Evolutionary conservation across 1,284 basidiomycete genomes (phyloP), one percentile per base, ranked within the genome.

Genomic region (Ustilago esculenta): DNA sequence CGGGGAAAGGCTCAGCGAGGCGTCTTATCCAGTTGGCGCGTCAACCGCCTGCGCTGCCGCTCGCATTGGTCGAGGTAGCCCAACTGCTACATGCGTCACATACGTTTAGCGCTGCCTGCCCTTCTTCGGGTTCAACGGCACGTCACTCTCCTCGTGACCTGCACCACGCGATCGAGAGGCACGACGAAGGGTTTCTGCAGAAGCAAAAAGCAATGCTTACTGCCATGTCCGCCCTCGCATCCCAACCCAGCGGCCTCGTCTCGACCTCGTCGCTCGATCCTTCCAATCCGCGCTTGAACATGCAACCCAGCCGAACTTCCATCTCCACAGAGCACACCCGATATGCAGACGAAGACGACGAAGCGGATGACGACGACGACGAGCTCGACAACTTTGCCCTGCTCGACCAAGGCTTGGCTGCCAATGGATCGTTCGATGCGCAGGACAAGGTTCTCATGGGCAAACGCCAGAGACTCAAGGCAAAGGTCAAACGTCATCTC

Each of bases 131-230:
- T 15, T 61, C 57, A 7, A 67, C 57, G 4, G 73, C 74, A 12
- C 48, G 71, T 20, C 74, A 76, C 33, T 70, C 65, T 14, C 74
- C 73, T 4, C 47, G 74, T 18, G 74, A 76, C 35, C 57, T 76
- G 5, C 68, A 74, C 44, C 74, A 74, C 17, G 73, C 73, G 11
- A 67, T 76, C 48, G 74, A 75, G 33, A 44, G 60, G 15, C 73
- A 76, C 40, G 74, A 76, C 41, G 52, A 72, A 18, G 60, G 58
- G 14, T 76, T 60, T 51, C 50, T 76, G 8, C 44, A 43, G 32
- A 73, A 71, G 46, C 58, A 66, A 34, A 52, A 72, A 41, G 59
- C 55, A 11, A 54, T 63, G 52, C 45, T 53, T 2, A 27, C 36
- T 15, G 49, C 68, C 11, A 44, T 34, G 2, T 40, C 57, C 20